These are phyloP conservation scores for Carex parvula DNA, from an alignment of 176 grass and related monocot species.

Conservation along the genomic window DNA sequence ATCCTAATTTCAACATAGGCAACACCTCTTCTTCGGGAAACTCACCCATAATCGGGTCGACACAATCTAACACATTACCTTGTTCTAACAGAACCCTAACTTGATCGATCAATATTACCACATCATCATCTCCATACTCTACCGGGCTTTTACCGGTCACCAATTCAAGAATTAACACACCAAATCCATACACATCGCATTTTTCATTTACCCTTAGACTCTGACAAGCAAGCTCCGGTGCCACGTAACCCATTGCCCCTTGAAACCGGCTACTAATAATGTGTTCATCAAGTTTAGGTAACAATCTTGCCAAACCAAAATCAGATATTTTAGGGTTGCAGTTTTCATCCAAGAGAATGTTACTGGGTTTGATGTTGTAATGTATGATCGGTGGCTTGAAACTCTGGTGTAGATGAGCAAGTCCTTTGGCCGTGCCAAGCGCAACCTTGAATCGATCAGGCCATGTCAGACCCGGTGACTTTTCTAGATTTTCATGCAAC, in stretches of 20 bases:
- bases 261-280: conserved; percentile 53
- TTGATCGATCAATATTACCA: conserved; percentile 72
- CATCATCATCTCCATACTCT: conserved; percentile 78
- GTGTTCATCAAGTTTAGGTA: conserved; percentile 45
- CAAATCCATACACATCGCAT: conserved; percentile 95
- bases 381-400: conserved; percentile 90
- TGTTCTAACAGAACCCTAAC: conserved; percentile 56
- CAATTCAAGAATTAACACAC: conserved; percentile 78
- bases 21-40: conserved; percentile 94
- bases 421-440: conserved; percentile 52
- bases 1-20: conserved; percentile 81
- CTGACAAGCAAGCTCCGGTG: conserved; percentile 85
- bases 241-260: conserved; percentile 58
- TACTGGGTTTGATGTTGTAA: conserved; percentile 92
- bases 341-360: conserved; percentile 74
- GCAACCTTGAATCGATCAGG: conserved; percentile 62
- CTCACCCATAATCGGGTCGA: conserved; percentile 54
- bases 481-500: conserved; percentile 35
- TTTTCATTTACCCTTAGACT: conserved; percentile 89
- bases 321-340: conserved; percentile 65
- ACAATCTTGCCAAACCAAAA: conserved; percentile 76
- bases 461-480: conserved; percentile 46
- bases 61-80: conserved; percentile 59
- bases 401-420: conserved; percentile 75
- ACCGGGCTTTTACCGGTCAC: conserved; percentile 60